A percentile compares a stretch with the other conserved stretches of the same genome.
These are phyloP conservation scores for Coemansia sp. DNA, from an alignment of 192 early-diverging fungal species.

Conservation along the genomic window DNA sequence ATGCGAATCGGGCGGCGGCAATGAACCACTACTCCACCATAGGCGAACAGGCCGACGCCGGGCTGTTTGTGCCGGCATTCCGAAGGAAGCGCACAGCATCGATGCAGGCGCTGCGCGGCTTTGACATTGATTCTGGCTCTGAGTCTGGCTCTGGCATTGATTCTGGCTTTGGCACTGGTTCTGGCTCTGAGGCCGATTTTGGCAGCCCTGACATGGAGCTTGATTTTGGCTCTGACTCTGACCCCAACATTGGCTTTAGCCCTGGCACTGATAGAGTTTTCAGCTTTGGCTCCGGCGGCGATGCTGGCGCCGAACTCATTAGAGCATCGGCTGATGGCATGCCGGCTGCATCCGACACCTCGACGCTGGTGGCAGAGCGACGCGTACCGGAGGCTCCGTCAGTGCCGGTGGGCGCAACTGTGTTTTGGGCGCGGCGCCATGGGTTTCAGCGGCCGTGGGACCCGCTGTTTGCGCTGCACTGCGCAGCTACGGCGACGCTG, in stretches of 20 bases:
- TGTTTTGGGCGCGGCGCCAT: constrained; percentile 47
- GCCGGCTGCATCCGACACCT: constrained; percentile 30
- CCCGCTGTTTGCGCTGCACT: constrained; percentile 47
- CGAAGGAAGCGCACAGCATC: constrained; percentile 42
- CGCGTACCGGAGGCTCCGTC: constrained; percentile 32
- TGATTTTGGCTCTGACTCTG: too few species aligned
- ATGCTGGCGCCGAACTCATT: not conserved
- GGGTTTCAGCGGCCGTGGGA: constrained; percentile 52
- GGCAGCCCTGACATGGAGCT: too few species aligned
- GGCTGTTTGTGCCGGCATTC: constrained; percentile 15
- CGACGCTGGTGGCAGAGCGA: constrained; percentile 28
- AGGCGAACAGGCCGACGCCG: constrained; percentile 7
- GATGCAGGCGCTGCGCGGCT: constrained; percentile 38
- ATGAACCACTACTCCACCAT: constrained; percentile 7
- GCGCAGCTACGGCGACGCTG: constrained; percentile 23
- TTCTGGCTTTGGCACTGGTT: too few species aligned
- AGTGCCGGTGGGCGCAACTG: constrained; percentile 32
- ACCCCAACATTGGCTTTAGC: too few species aligned
- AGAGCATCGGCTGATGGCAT: constrained; percentile 31
- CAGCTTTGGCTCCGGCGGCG: too few species aligned
- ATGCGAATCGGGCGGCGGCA: constrained; percentile 11
- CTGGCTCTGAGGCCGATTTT: too few species aligned
- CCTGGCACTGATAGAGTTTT: too few species aligned
- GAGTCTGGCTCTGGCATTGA: too few species aligned
- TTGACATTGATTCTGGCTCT: constrained; percentile 28